Conservation (phyloP, 2,329 filamentous ascomycete species). For the Clonostachys rosea region DNA sequence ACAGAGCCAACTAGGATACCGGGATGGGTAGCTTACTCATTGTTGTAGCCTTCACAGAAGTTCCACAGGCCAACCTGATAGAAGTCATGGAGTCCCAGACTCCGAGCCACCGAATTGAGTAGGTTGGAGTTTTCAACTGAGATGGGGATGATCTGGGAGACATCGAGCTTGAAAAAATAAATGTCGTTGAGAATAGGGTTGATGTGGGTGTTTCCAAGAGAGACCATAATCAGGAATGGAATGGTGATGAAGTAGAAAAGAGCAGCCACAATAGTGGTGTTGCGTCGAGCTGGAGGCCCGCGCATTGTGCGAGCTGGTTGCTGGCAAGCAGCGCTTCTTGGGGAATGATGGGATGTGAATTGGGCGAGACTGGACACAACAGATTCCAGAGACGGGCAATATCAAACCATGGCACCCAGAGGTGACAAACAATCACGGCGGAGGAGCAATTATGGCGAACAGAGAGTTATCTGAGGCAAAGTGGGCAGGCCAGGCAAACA, state of each 20-base stretch:
- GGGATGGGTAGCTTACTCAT: constrained; percentile 39
- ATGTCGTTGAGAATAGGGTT: constrained; percentile 60
- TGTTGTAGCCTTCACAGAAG: constrained; percentile 81
- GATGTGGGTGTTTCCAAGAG: constrained; percentile 70
- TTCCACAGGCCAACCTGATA: constrained; percentile 91
- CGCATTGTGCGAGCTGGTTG: constrained; percentile 9
- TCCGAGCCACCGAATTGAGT: constrained; percentile 83
- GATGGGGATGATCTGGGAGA: constrained; percentile 75
- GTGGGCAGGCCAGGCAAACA: too few relatives aligned
- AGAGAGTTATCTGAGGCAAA: too few relatives aligned
- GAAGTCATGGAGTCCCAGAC: constrained; percentile 86
- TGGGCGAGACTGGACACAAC: too few relatives aligned
- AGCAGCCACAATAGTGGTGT: constrained; percentile 60
- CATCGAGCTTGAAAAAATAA: constrained; percentile 81
- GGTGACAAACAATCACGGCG: too few relatives aligned
- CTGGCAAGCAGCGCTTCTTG: too few relatives aligned
- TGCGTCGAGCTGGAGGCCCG: constrained; percentile 32
- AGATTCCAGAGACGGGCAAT: too few relatives aligned
- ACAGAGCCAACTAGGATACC: background rate
- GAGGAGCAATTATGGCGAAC: too few relatives aligned
- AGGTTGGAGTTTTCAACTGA: constrained; percentile 67
- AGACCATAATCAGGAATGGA: constrained; percentile 74
- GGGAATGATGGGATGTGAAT: too few relatives aligned
- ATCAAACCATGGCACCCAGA: too few relatives aligned
- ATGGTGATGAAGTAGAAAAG: constrained; percentile 70